A percentile compares a stretch with the other conserved stretches of the same genome.
Evolutionary conservation across 1,284 basidiomycete genomes (phyloP).

Genomic region (Ceratorhiza oryzae-sativae): DNA sequence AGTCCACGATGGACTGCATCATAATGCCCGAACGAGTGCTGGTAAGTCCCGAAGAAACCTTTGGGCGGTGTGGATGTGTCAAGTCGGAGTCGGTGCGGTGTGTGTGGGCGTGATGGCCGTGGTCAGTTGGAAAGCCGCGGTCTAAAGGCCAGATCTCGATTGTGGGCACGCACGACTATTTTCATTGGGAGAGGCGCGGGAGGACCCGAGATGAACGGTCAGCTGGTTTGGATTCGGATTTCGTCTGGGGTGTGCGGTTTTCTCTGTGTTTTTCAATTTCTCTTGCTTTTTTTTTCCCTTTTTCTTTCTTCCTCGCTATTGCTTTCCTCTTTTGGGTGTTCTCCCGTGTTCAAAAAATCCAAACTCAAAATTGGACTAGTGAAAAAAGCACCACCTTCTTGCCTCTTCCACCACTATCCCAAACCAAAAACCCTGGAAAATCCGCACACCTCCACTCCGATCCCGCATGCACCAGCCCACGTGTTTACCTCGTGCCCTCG

Average conservation of each 20-base stretch:
- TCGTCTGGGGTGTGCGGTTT: neutral
- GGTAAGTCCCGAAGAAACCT: slow-evolving; percentile 32
- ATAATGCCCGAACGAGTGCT: slow-evolving; percentile 64
- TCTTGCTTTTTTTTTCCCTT: neutral
- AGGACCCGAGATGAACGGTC: too few species aligned
- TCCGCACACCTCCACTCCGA: neutral
- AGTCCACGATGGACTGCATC: slow-evolving; percentile 86
- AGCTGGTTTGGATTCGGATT: neutral
- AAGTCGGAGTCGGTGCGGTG: slow-evolving; percentile 33
- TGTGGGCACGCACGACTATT: too few species aligned
- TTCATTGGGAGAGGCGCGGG: too few species aligned
- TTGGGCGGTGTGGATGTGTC: slow-evolving; percentile 23
- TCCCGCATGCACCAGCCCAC: slow-evolving; percentile 7
- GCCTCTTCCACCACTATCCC: neutral
- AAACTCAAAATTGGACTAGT: neutral
- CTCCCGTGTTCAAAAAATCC: neutral
- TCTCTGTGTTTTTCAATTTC: neutral
- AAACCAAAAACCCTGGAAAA: too few species aligned
- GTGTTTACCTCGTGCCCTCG: slow-evolving; percentile 3
- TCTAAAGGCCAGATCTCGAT: neutral
- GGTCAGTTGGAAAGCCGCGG: slow-evolving; percentile 29
- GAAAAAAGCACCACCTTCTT: neutral
- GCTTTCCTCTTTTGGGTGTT: neutral
- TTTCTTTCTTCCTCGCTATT: neutral
- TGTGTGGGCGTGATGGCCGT: slow-evolving; percentile 37